phyloP scores from a whole-genome alignment of 1,139 yeast genomes.

The Suhomyces bribrorum region DNA sequence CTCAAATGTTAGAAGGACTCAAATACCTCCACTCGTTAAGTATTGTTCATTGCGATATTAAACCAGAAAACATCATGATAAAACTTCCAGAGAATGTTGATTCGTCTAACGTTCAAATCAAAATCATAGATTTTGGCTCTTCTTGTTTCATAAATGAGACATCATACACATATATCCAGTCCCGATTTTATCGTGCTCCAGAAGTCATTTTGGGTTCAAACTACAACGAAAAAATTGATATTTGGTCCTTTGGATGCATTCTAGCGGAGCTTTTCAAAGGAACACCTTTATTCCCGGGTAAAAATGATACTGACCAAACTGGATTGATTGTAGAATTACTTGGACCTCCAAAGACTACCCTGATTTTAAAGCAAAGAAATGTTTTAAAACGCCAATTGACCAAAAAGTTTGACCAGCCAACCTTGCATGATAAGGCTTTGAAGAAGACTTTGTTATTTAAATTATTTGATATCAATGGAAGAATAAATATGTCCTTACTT shows the following conservation, averaged over 20 bases:
- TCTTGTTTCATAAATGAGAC: slow-evolving; percentile 52
- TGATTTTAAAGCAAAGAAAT: slow-evolving; percentile 14
- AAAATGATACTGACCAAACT: slow-evolving; percentile 25
- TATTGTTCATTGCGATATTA: slow-evolving; percentile 79
- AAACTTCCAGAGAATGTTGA: slow-evolving; percentile 26
- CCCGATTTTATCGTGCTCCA: slow-evolving; percentile 69
- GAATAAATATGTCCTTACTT: slow-evolving; percentile 32
- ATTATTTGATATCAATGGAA: slow-evolving; percentile 44
- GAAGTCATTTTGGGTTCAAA: slow-evolving; percentile 82
- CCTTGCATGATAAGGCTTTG: slow-evolving; percentile 13
- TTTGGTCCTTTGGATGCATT: slow-evolving; percentile 32
- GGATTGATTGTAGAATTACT: slow-evolving; percentile 23
- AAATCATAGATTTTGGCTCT: slow-evolving; percentile 68
- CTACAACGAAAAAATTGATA: slow-evolving; percentile 53
- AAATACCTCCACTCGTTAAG: slow-evolving; percentile 56
- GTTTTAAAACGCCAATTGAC: slow-evolving; percentile 10
- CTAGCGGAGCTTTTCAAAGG: slow-evolving; percentile 25
- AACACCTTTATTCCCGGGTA: slow-evolving; percentile 25
- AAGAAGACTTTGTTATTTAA: slow-evolving; percentile 22
- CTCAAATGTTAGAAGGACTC: slow-evolving; percentile 60
- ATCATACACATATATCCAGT: slow-evolving; percentile 61
- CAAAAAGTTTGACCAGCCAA: slow-evolving; percentile 10
- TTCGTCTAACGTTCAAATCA: slow-evolving; percentile 34
- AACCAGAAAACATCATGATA: slow-evolving; percentile 69
- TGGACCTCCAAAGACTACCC: slow-evolving; percentile 22